Conservation (phyloP, 441 rosid genomes). For the Adansonia gregorii region DNA sequence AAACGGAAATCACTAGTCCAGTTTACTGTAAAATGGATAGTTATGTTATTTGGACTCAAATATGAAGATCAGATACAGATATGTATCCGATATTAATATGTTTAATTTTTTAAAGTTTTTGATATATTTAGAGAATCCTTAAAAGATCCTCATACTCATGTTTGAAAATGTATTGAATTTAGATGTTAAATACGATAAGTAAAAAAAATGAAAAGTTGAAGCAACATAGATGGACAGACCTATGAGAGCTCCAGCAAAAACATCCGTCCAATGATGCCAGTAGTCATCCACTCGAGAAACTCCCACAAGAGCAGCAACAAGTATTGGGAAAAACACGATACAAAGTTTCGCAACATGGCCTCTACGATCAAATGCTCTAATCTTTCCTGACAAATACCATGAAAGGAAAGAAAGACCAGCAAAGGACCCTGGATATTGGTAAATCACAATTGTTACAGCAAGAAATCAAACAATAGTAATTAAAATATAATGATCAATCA, state of each 20-base stretch:
- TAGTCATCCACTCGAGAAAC: conserved; percentile 55
- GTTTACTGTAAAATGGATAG: neutral
- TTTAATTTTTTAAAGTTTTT: too few relatives aligned
- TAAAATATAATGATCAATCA: too few relatives aligned
- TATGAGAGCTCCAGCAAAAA: conserved; percentile 50
- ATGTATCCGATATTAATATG: too few relatives aligned
- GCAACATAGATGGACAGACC: conserved; percentile 29
- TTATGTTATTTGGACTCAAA: too few relatives aligned
- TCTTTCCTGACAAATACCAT: conserved; percentile 58
- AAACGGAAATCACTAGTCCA: neutral
- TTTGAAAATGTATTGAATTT: too few relatives aligned
- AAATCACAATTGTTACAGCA: neutral
- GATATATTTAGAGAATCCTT: too few relatives aligned
- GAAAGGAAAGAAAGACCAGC: conserved; percentile 56
- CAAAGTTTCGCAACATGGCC: conserved; percentile 56
- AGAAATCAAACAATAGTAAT: too few relatives aligned
- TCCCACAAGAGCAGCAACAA: conserved; percentile 46
- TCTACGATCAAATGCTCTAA: conserved; percentile 49
- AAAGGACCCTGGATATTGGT: conserved; percentile 49
- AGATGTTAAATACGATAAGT: too few relatives aligned
- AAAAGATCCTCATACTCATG: too few relatives aligned
- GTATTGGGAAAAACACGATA: conserved; percentile 45
- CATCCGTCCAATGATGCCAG: conserved; percentile 71
- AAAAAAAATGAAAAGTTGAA: too few relatives aligned
- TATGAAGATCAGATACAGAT: too few relatives aligned